Base-by-base conservation (phyloP, 805 yeast genomes). In the Wickerhamomyces tratensis region DNA sequence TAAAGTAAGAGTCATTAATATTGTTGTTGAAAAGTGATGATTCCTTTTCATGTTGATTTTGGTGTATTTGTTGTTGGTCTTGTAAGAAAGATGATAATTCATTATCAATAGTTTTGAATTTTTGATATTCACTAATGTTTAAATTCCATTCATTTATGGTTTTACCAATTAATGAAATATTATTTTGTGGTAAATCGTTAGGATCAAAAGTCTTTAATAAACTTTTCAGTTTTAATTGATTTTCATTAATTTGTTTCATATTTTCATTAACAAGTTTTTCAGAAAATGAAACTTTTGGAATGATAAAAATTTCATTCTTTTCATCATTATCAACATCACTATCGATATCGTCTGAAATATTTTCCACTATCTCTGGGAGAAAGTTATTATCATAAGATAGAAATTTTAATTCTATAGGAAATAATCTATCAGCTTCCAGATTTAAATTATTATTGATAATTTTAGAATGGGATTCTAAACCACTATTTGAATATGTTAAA, bases 131-230 rank as follows among this genome's bases (percentile, higher is more conserved):
- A 44, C 67, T 69, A 25, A 74, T 71, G 36, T 65, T 56, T 5
- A 44, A 31, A 43, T 71, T 69, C 71, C 79, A 73, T 49, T 77
- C 84, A 49, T 69, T 72, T 41, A 77, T 50, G 8, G 75, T 63
- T 42, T 69, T 68, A 10, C 79, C 81, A 33, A 72, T 50, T 5
- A 52, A 54, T 10, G 50, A 46, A 44, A 51, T 54, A 37, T 61
- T 60, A 29, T 53, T 51, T 4, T 29, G 31, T 29, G 8, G 31
- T 3, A 25, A 42, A 46, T 36, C 40, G 49, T 46, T 25, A 38
- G 30, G 25, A 40, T 34, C 31, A 44, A 42, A 15, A 25, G 33
- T 40, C 41, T 25, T 25, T 30, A 27, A 13, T 26, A 10, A 29
- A 29, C 31, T 11, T 9, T 29, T 11, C 2, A 29, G 31, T 29